phyloP scores from a whole-genome alignment of 2,329 filamentous ascomycete genomes.

The Elsinoe australis region DNA sequence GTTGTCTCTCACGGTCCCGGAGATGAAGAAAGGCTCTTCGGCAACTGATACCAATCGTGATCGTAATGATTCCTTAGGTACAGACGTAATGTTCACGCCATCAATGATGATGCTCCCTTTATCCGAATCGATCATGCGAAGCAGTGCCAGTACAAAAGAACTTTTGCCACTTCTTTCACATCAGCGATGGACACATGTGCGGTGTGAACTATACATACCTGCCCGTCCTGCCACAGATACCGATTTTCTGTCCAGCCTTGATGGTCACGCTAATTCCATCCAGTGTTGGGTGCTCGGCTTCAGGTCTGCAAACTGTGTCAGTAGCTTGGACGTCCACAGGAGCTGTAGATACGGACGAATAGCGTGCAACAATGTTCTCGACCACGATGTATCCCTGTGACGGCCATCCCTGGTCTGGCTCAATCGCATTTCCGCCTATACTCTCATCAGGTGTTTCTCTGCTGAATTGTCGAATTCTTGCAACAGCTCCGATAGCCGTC shows the following conservation, averaged over 20 bases:
- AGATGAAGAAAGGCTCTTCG: constrained; percentile 46
- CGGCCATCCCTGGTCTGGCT: constrained; percentile 66
- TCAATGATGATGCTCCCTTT: constrained; percentile 42
- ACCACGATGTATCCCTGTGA: constrained; percentile 59
- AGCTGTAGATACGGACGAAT: too few species aligned
- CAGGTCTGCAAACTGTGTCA: not conserved
- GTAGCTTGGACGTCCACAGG: too few species aligned
- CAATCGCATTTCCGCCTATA: constrained; percentile 49
- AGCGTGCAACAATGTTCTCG: constrained; percentile 19
- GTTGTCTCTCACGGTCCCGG: constrained; percentile 42
- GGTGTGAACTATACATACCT: not conserved
- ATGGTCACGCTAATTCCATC: constrained; percentile 41
- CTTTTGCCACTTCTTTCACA: constrained; percentile 40
- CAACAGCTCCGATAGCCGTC: constrained; percentile 48
- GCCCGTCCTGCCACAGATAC: constrained; percentile 48
- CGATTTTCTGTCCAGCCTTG: constrained; percentile 40
- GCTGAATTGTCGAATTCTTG: constrained; percentile 45
- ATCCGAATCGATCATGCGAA: constrained; percentile 42
- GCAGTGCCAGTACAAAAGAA: constrained; percentile 41
- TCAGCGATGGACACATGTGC: not conserved
- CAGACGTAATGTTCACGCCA: constrained; percentile 38
- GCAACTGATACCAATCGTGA: constrained; percentile 40
- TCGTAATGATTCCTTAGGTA: constrained; percentile 40
- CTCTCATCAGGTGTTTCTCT: constrained; percentile 40
- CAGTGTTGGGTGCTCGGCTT: constrained; percentile 25